Percentiles rank a stretch among this genome's conserved stretches.
Conservation (phyloP, 2,329 filamentous ascomycete genomes). For the Fusarium floridanum region DNA sequence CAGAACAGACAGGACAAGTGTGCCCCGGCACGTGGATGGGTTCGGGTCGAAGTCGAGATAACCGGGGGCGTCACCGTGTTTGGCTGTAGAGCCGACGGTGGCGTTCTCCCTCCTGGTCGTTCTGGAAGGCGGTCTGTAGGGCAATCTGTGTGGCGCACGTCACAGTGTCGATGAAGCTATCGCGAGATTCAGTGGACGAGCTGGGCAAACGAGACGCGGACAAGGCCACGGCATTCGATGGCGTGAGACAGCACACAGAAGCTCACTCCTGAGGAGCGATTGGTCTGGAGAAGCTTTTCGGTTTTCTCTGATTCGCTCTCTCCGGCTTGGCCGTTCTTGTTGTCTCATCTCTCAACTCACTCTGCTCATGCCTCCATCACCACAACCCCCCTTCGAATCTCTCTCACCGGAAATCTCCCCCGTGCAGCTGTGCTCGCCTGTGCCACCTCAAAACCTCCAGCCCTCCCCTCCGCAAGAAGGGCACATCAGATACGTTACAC, state of each 20-base stretch:
- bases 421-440: constrained; percentile 1
- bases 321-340: background rate
- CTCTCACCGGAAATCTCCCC: constrained; percentile 9
- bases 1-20: constrained; percentile 10
- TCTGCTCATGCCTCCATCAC: background rate
- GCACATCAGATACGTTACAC: constrained; percentile 28
- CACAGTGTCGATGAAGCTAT: constrained; percentile 28
- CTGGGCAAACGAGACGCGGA: background rate
- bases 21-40: constrained; percentile 21
- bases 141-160: constrained; percentile 4
- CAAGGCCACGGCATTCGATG: background rate
- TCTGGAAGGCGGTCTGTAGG: background rate
- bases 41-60: constrained; percentile 15
- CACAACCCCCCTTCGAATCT: background rate
- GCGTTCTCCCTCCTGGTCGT: background rate
- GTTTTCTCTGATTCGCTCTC: background rate
- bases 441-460: constrained; percentile 5
- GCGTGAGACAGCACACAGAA: background rate
- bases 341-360: constrained; percentile 21
- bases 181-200: constrained; percentile 3
- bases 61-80: background rate
- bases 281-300: background rate
- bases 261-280: background rate
- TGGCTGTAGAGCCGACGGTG: constrained; percentile 12
- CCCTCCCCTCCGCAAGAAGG: background rate